Evolutionary conservation across 2,329 filamentous ascomycete genomes (phyloP).

Genomic region (Neopestalotiopsis sp.): DNA sequence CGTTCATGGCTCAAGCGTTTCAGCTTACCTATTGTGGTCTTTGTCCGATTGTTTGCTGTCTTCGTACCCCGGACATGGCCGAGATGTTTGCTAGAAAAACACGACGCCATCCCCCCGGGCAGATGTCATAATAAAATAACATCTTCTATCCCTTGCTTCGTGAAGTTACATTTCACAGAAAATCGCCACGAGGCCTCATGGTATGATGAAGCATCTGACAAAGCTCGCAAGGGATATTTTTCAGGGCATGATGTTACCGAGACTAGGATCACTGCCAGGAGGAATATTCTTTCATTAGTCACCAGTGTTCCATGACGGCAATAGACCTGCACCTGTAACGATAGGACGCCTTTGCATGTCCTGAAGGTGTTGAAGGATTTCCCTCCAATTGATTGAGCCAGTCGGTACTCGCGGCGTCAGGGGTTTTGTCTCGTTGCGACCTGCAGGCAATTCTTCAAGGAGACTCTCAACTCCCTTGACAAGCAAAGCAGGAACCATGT

Average conservation of each 20-base stretch:
- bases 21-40: not conserved
- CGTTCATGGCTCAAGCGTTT: not conserved
- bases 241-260: not conserved
- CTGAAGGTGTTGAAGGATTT: not conserved
- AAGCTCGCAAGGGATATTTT: not conserved
- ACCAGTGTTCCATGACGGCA: not conserved
- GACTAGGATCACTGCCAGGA: not conserved
- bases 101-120: not conserved
- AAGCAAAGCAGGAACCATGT: not conserved
- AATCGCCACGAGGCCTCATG: not conserved
- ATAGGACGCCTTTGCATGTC: not conserved
- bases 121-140: not conserved
- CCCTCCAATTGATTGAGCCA: not conserved
- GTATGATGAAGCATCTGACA: not conserved
- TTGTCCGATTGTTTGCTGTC: not conserved
- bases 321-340: not conserved
- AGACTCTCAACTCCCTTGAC: not conserved
- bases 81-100: not conserved
- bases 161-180: not conserved
- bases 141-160: not conserved
- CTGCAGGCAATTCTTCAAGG: not conserved
- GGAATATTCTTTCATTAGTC: not conserved
- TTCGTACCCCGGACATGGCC: not conserved
- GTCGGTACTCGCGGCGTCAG: not conserved
- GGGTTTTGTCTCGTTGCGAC: not conserved